Conservation (phyloP, 345 rosid genomes). For the Populus alba region DNA sequence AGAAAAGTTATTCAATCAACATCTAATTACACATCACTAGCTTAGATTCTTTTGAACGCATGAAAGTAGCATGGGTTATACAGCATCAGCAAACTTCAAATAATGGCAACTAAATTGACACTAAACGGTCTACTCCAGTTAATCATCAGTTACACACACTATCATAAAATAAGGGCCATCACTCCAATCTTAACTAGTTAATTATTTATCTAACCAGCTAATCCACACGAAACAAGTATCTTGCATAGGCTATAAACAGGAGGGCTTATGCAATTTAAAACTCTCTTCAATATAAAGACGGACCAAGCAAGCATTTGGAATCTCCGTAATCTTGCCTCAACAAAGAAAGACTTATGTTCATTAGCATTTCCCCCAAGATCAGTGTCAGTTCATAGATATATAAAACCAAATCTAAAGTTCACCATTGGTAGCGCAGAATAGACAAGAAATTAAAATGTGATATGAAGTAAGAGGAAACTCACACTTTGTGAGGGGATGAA, state of each 20-base stretch:
- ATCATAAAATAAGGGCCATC: neutral
- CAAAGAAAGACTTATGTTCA: neutral
- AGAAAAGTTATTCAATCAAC: neutral
- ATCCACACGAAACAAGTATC: neutral
- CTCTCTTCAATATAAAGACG: neutral
- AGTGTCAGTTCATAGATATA: neutral
- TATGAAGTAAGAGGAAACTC: conserved; percentile 28
- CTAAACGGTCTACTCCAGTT: neutral
- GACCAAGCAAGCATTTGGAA: neutral
- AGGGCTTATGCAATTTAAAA: too few species aligned
- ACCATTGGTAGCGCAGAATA: too few species aligned
- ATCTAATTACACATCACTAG: neutral
- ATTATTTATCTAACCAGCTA: neutral
- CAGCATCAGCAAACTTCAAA: neutral
- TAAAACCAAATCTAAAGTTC: neutral
- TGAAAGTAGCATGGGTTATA: too few species aligned
- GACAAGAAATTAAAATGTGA: neutral
- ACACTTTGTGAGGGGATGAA: conserved; percentile 66
- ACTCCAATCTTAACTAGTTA: neutral
- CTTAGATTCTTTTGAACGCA: neutral
- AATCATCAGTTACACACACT: neutral
- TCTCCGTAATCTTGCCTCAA: neutral
- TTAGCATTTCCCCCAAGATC: neutral
- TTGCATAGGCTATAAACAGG: neutral
- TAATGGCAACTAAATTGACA: neutral